Evolutionary conservation across 805 yeast genomes (phyloP).

Genomic region (Isabelozyma rhagii): DNA sequence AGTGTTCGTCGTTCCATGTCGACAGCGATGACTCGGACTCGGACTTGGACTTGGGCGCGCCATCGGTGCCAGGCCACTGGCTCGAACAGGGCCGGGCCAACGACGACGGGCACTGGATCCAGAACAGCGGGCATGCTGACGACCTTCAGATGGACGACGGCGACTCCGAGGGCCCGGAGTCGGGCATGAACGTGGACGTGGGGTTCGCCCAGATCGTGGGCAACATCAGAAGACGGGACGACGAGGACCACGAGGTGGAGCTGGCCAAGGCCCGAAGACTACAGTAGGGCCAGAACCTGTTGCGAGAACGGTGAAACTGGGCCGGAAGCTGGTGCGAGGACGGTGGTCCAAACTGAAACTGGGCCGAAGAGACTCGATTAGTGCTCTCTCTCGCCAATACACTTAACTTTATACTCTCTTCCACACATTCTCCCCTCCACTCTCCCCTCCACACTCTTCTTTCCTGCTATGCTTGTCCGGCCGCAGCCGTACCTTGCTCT

Average conservation of each 20-base stretch:
- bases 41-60: not conserved
- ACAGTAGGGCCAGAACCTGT: not conserved
- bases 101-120: slow-evolving; percentile 16
- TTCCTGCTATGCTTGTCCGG: too few species aligned
- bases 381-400: too few species aligned
- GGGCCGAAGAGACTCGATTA: too few species aligned
- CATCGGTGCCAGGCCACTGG: not conserved
- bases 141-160: slow-evolving; percentile 24
- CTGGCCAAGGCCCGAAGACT: not conserved
- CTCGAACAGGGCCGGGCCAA: slow-evolving; percentile 8
- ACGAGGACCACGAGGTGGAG: slow-evolving; percentile 4
- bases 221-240: slow-evolving; percentile 22
- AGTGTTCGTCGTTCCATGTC: slow-evolving; percentile 36
- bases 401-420: too few species aligned
- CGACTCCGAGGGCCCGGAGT: slow-evolving; percentile 8
- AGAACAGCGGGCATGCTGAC: slow-evolving; percentile 35
- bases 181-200: slow-evolving; percentile 41
- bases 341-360: too few species aligned
- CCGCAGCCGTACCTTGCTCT: too few species aligned
- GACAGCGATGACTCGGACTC: slow-evolving; percentile 23
- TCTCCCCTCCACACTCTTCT: too few species aligned
- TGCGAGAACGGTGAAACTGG: too few species aligned
- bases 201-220: slow-evolving; percentile 37
- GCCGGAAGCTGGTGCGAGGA: too few species aligned
- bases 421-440: too few species aligned